phyloP scores from a whole-genome alignment of 306 rosid species.

The Nissolia schottii region DNA sequence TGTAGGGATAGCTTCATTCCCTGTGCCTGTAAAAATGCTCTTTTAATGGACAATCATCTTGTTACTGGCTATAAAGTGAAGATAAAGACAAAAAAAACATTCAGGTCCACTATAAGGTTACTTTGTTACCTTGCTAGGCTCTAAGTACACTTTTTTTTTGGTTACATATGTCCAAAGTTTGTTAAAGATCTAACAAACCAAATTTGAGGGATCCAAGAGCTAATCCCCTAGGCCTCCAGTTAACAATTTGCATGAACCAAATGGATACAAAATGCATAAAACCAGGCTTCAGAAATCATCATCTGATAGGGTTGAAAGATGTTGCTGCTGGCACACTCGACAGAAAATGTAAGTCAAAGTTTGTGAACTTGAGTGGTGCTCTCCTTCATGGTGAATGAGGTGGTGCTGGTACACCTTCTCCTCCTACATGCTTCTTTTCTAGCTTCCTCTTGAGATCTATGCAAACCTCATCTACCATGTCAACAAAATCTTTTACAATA shows the following conservation, averaged over 20 bases:
- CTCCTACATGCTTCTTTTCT: constrained; percentile 43
- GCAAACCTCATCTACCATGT: constrained; percentile 59
- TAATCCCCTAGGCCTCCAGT: neutral
- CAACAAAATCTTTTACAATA: constrained; percentile 61
- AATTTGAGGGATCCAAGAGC: neutral
- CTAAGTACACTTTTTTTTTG: neutral
- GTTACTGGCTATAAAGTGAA: neutral
- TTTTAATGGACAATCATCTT: neutral
- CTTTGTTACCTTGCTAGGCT: neutral
- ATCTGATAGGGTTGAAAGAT: constrained; percentile 48
- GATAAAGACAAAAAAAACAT: neutral
- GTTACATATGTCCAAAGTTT: neutral
- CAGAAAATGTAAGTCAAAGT: constrained; percentile 42
- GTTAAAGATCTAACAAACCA: neutral
- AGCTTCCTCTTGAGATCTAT: constrained; percentile 37
- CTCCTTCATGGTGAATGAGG: constrained; percentile 51
- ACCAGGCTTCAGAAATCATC: constrained; percentile 48
- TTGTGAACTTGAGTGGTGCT: constrained; percentile 32
- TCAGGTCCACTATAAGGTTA: too few species aligned
- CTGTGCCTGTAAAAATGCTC: neutral
- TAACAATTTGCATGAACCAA: constrained; percentile 16
- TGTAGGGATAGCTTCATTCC: neutral
- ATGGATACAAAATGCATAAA: neutral
- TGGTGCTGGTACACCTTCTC: constrained; percentile 27
- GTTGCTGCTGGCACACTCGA: constrained; percentile 27